Base-by-base conservation (phyloP, 23 red algal genomes). In the Gracilaria caudata region DNA sequence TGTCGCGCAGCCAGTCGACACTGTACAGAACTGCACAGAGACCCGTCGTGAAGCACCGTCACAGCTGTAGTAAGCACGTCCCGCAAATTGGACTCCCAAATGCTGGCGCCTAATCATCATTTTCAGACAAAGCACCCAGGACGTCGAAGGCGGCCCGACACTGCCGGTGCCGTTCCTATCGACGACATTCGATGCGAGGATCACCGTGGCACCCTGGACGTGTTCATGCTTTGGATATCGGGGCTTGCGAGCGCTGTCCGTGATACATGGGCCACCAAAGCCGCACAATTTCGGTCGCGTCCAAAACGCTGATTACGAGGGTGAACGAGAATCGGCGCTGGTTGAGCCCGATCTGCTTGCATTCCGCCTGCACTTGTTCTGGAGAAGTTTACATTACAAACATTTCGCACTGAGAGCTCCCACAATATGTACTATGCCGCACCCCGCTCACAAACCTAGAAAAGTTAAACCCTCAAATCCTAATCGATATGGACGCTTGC, bases 401-500 rank as follows among this genome's bases (percentile, higher is more conserved):
- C 37, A 75, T 25, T 75, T 75, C 43, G 38, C 20, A 24, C 2
- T 75, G 37, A 36, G 39, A 23, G 68, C 16, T 75, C 39, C 70
- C 70, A 29, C 70, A 75, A 75, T 29, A 28, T 75, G 40, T 25
- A 75, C 70, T 75, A 75, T 21, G 38, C 70, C 37, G 29, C 39
- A 46, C 70, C 70, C 70, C 6, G 5, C 39, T 36, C 20, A 75
- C 39, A 75, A 47, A 25, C 70, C 43, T 19, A 75, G 20, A 56
- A 79, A 49, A 80, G 56, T 57, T 63, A 80, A 43, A 74, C 34
- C 21, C 74, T 68, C 63, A 64, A 73, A 46, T 37, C 72, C 45
- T 98, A 98, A 73, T 94, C 96, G 38, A 98, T 85, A 41, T 94
- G 91, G 44, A 98, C 92, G 73, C 79, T 86, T 72, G 64, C 29